These are phyloP conservation scores for Debaryomyces sp. DNA, from an alignment of 1,139 yeast species.

Conservation along the genomic window DNA sequence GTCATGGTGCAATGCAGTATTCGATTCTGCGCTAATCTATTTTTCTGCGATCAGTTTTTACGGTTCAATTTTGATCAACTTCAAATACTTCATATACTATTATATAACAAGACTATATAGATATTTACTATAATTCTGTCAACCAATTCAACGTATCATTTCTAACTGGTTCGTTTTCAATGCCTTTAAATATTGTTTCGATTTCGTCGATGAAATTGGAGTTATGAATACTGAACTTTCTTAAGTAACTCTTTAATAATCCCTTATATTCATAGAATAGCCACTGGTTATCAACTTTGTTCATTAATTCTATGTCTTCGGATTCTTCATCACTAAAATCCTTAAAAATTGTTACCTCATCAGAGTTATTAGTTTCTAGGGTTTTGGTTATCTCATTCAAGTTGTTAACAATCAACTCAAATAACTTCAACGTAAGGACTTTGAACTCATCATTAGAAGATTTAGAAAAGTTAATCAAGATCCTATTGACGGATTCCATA, in stretches of 20 bases:
- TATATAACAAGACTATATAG: background rate
- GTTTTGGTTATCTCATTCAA: slow-evolving; percentile 30
- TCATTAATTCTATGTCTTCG: slow-evolving; percentile 25
- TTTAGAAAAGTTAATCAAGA: slow-evolving; percentile 26
- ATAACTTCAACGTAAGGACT: slow-evolving; percentile 33
- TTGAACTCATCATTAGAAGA: slow-evolving; percentile 18
- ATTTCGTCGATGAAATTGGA: slow-evolving; percentile 27
- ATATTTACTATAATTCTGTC: slow-evolving; percentile 20
- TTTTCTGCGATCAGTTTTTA: background rate
- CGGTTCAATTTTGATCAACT: background rate
- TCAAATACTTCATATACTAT: background rate
- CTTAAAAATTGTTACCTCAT: slow-evolving; percentile 25
- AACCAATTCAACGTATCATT: slow-evolving; percentile 36
- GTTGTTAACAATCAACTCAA: slow-evolving; percentile 38
- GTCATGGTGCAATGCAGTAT: background rate
- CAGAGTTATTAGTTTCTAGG: slow-evolving; percentile 26
- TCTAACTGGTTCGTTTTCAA: slow-evolving; percentile 30
- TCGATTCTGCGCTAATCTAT: background rate
- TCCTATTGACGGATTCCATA: slow-evolving; percentile 47
- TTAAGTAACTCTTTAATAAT: slow-evolving; percentile 41
- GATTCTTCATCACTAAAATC: slow-evolving; percentile 29
- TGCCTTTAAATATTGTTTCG: slow-evolving; percentile 20
- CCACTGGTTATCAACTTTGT: slow-evolving; percentile 43
- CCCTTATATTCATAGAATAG: slow-evolving; percentile 47
- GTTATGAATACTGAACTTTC: slow-evolving; percentile 24